These are phyloP conservation scores for Solanum pimpinellifolium DNA, from an alignment of 257 asterid genomes.

Conservation along the genomic window DNA sequence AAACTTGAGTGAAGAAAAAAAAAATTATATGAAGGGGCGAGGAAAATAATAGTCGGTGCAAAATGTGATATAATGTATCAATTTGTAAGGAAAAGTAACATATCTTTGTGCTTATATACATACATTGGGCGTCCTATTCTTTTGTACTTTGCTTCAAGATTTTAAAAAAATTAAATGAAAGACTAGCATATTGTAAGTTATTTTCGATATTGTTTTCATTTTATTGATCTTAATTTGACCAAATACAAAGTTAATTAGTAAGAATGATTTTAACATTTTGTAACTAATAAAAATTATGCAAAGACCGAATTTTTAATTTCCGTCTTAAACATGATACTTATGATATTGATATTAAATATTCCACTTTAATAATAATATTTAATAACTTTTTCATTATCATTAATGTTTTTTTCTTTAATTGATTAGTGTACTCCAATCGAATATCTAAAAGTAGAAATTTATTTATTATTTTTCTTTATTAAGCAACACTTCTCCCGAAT, in stretches of 20 bases:
- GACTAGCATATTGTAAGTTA: not conserved
- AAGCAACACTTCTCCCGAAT: too few species aligned
- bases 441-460: too few species aligned
- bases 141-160: slow-evolving; percentile 12
- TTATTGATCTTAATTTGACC: not conserved
- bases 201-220: not conserved
- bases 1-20: not conserved
- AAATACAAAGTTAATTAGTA: too few species aligned
- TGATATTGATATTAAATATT: not conserved
- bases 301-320: not conserved
- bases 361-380: not conserved
- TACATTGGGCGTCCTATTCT: not conserved
- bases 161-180: slow-evolving; percentile 2
- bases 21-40: slow-evolving; percentile 6
- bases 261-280: not conserved
- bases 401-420: not conserved
- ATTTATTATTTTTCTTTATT: too few species aligned
- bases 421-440: too few species aligned
- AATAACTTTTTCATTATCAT: not conserved
- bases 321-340: not conserved
- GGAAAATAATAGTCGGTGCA: not conserved
- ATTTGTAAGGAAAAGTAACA: slow-evolving; percentile 3
- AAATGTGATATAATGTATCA: slow-evolving; percentile 50
- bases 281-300: not conserved
- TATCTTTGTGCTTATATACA: not conserved